Evolutionary conservation across 345 rosid species (phyloP).

Genomic region (Eucalyptus coolabah): DNA sequence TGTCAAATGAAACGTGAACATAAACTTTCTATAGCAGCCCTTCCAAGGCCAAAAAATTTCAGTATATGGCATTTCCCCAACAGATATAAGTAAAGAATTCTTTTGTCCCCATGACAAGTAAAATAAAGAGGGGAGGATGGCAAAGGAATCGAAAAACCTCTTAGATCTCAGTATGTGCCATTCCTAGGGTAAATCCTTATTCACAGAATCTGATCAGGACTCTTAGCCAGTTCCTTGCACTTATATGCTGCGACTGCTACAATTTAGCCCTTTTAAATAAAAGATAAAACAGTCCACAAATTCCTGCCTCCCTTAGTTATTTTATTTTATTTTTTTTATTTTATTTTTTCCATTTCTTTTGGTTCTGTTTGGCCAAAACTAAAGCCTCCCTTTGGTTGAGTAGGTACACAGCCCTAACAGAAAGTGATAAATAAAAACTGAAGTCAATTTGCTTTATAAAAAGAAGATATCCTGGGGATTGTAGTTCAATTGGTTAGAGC

Average conservation of each 20-base stretch:
- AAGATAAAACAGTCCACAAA: not conserved
- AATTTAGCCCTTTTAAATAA: not conserved
- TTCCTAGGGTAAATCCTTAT: not conserved
- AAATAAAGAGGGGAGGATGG: not conserved
- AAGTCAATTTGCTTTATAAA: no score
- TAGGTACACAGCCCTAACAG: not conserved
- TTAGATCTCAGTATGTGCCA: not conserved
- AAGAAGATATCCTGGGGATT: no score
- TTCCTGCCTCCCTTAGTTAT: not conserved
- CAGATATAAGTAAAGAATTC: not conserved
- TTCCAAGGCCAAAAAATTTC: not conserved
- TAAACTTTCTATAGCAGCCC: not conserved
- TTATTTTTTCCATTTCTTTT: not conserved
- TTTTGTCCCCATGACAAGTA: not conserved
- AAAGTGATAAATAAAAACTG: not conserved
- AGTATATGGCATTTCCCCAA: not conserved
- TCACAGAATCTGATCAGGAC: not conserved
- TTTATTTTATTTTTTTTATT: not conserved
- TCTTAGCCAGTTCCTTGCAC: not conserved
- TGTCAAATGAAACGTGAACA: not conserved
- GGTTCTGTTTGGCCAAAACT: not conserved
- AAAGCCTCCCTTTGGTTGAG: not conserved
- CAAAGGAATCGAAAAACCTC: not conserved
- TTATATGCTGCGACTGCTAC: not conserved
- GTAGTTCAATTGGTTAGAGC: no score